These are phyloP conservation scores for Acrodontium crateriforme DNA, from an alignment of 2,329 filamentous ascomycete genomes.

Conservation along the genomic window DNA sequence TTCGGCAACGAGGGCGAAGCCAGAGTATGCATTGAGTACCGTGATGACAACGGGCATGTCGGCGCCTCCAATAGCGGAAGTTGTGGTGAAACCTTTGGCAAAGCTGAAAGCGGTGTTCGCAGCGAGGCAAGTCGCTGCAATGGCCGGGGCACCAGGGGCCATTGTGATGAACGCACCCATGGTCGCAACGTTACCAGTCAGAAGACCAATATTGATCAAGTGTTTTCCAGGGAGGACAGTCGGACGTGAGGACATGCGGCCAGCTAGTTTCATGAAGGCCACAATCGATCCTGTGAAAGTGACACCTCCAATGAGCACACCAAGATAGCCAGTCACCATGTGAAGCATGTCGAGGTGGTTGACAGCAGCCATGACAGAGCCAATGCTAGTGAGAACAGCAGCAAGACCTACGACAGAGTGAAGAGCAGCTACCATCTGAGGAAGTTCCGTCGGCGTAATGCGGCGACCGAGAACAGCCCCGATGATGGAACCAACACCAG, in stretches of 20 bases:
- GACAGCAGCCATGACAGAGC: constrained; percentile 62
- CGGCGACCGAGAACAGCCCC: constrained; percentile 68
- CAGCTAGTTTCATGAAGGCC: constrained; percentile 75
- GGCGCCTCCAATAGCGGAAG: constrained; percentile 77
- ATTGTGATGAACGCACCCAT: constrained; percentile 75
- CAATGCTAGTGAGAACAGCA: constrained; percentile 76
- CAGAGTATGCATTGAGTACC: constrained; percentile 79
- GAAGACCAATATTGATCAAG: constrained; percentile 56
- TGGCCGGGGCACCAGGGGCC: constrained; percentile 63
- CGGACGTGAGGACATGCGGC: constrained; percentile 67
- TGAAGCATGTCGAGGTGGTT: constrained; percentile 59
- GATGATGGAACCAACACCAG: constrained; percentile 53
- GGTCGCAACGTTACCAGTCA: constrained; percentile 65
- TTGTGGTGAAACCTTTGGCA: constrained; percentile 76
- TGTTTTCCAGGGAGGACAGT: constrained; percentile 61
- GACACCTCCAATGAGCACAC: constrained; percentile 67
- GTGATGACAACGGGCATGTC: constrained; percentile 91
- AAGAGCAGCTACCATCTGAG: constrained; percentile 76
- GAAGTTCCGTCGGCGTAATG: constrained; percentile 77
- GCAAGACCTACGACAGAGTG: constrained; percentile 85
- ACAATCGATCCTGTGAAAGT: constrained; percentile 88
- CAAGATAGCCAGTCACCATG: constrained; percentile 73
- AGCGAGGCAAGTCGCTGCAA: constrained; percentile 64
- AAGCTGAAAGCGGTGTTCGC: constrained; percentile 70
- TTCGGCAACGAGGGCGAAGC: constrained; percentile 79